Evolutionary conservation across 768 basidiomycete genomes (phyloP), one percentile per base, ranked within the genome.

Genomic region (Psilocybe cyanescens): DNA sequence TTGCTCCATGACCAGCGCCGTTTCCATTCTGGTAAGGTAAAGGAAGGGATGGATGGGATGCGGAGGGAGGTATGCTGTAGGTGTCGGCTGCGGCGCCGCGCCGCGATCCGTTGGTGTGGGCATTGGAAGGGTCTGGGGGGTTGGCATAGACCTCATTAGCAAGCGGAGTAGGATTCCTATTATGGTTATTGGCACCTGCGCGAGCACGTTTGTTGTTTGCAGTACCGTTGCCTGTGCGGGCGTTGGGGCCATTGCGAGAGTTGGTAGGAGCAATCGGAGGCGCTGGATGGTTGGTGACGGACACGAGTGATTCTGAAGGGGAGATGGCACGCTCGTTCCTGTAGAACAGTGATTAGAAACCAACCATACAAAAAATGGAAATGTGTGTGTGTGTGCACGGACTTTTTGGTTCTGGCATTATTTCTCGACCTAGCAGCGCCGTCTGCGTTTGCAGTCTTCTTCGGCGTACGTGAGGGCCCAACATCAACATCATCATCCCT

Each of bases 261-360:
- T 64, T 63, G 56, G 69, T 70, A 46, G 79, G 77, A 9, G 74
- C 64, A 37, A 67, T 70, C 45, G 78, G 77, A 28, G 75, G 71
- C 24, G 79, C 83, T 55, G 84, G 73, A 66, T 91, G 89, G 30
- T 88, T 89, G n/a, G 83, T 85, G 70, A 86, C 83, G 1, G 91
- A 92, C 46, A 88, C 77, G 37, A 91, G 68, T 8, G 91, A 93
- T 68, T 92, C 91, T 11, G 90, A 81, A 5, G 91, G 91, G 1
- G 91, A 92, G 28, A 79, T 76, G 11, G 81, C 82, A 54, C 90
- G 87, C 67, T 91, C 89, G 30, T 73, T 78, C 72, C 89, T 91
- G 67, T 31, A 49, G 55, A 41, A 8, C 44, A 45, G 53, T 56
- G n/a, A 56, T 30, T 50, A 55, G 61, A 48, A 54, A 53, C 54